These are phyloP conservation scores for Cymbopogon citratus DNA, from an alignment of 176 grass and related monocot species.

Conservation along the genomic window DNA sequence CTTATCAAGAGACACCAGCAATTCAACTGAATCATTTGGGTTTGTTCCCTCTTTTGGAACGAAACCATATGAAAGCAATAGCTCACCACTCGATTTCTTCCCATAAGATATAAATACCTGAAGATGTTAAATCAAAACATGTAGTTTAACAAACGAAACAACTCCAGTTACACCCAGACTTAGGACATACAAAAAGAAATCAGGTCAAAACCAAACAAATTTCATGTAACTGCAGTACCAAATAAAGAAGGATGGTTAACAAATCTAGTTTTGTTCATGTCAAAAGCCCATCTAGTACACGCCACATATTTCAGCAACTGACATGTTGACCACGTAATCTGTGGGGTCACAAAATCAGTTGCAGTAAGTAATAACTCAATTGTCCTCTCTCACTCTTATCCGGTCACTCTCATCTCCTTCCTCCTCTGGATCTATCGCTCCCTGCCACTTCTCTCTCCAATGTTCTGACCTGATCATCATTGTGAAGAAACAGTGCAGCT, in stretches of 20 bases:
- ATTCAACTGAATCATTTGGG: constrained; percentile 90
- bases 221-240: neutral
- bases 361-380: neutral
- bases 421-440: neutral
- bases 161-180: neutral
- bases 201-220: neutral
- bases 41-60: constrained; percentile 94
- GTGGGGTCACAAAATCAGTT: neutral
- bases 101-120: constrained; percentile 98
- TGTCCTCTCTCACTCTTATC: neutral
- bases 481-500: neutral
- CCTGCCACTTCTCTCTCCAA: neutral
- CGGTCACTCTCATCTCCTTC: neutral
- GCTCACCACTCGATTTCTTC: constrained; percentile 91
- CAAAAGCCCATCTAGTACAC: neutral
- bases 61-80: constrained; percentile 98
- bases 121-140: neutral
- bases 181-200: constrained; percentile 4
- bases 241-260: constrained; percentile 3
- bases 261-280: neutral
- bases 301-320: neutral
- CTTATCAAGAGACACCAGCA: constrained; percentile 70
- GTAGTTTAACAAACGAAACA: constrained; percentile 6
- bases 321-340: neutral
- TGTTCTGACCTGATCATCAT: neutral